phyloP scores from a whole-genome alignment of 2,329 filamentous ascomycete species.

The Sclerotinia glacialis region DNA sequence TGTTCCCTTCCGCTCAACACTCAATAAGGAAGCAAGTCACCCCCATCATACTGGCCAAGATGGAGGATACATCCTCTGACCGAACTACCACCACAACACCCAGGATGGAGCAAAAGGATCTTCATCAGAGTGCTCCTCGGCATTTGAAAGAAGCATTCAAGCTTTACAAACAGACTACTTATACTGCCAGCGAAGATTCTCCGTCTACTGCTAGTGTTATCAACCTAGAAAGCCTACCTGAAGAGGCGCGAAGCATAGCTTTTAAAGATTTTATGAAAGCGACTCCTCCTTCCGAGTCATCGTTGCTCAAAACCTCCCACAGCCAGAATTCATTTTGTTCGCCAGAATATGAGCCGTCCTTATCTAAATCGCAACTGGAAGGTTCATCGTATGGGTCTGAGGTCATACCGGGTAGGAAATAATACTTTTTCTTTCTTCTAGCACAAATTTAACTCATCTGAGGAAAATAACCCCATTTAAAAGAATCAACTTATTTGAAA shows the following conservation, averaged over 20 bases:
- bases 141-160: constrained; percentile 73
- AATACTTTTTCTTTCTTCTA: constrained; percentile 4
- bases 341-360: neutral
- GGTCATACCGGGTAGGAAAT: constrained; percentile 62
- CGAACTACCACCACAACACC: neutral
- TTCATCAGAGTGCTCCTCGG: constrained; percentile 74
- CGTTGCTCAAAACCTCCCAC: neutral
- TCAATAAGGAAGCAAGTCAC: neutral
- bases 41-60: neutral
- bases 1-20: neutral
- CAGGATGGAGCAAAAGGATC: constrained; percentile 52
- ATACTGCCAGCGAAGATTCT: neutral
- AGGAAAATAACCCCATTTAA: neutral
- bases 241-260: neutral
- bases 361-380: neutral
- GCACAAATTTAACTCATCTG: neutral
- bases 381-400: constrained; percentile 48
- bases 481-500: neutral
- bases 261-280: neutral
- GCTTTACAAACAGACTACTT: constrained; percentile 42
- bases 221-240: neutral
- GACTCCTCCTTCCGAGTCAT: neutral
- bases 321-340: neutral
- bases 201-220: neutral
- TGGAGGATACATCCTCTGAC: neutral